Evolutionary conservation across 331 rosid species (phyloP).

Genomic region (Quercus lobata): DNA sequence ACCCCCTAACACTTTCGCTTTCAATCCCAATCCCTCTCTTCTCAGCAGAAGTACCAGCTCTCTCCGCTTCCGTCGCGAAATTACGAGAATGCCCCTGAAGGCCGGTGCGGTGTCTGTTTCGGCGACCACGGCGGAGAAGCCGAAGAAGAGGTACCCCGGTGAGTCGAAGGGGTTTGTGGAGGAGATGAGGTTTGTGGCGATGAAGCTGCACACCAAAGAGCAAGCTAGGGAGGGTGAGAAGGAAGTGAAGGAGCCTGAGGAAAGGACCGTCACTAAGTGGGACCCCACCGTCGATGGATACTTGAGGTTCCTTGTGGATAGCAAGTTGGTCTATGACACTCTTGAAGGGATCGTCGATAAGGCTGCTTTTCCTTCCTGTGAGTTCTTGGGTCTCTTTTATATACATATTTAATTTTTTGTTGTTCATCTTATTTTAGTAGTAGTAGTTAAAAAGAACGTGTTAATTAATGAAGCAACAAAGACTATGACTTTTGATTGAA

Average conservation of each 20-base stretch:
- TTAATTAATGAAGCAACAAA: too few relatives aligned
- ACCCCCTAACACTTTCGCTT: not conserved
- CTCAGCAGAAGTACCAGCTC: constrained; percentile 14
- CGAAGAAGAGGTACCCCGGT: constrained; percentile 75
- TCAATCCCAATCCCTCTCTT: constrained; percentile 5
- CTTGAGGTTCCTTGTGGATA: constrained; percentile 78
- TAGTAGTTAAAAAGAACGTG: too few relatives aligned
- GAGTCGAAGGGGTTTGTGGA: constrained; percentile 94
- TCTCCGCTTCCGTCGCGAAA: not conserved
- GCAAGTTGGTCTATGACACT: constrained; percentile 82
- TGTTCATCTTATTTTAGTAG: too few relatives aligned
- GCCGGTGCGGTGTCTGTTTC: constrained; percentile 29
- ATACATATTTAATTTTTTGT: rapidly evolving
- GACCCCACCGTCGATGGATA: constrained; percentile 76
- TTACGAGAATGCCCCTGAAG: constrained; percentile 30
- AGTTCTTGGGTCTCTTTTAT: constrained; percentile 19
- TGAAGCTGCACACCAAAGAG: constrained; percentile 86
- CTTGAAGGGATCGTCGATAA: constrained; percentile 62
- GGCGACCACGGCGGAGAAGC: constrained; percentile 73
- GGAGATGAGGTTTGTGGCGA: constrained; percentile 99
- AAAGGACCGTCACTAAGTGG: constrained; percentile 67
- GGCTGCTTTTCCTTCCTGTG: constrained; percentile 67
- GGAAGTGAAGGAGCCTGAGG: constrained; percentile 69
- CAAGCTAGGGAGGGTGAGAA: constrained; percentile 96
- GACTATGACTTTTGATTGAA: too few relatives aligned